Base-by-base conservation (phyloP, 2,329 filamentous ascomycete species). In the Cercospora beticola region DNA sequence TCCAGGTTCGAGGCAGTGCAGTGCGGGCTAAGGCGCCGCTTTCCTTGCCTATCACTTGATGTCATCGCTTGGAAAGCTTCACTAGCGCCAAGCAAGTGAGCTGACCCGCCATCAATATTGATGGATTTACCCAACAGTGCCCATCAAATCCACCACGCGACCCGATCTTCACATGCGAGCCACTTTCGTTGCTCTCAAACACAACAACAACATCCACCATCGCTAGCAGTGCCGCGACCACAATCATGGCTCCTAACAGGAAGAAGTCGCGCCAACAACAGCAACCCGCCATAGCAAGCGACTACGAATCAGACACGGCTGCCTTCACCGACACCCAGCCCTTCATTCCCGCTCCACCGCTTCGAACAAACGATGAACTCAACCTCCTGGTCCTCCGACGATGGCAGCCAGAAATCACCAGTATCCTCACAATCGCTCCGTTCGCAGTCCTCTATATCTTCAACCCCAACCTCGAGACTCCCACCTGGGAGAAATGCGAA, bases 391-490 rank as follows among this genome's bases (percentile, higher is more conserved):
- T 97, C 46, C 86, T 98, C 40, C 89, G 87, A 68, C 91, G 93
- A 73, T 92, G 97, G 82, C 87, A 92, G 68, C 91, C 93, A 33
- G 86, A 87, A 67, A 88, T 97, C 72, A 84, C 84, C 68, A 83
- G 85, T 63, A 93, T 97, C 77, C 84, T 93, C 71, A 90, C 91
- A 71, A 90, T 95, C 73, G 93, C 93, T 5, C 90, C 92, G 33
- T 97, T 94, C 76, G 91, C 92, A 28, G 92, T 95, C 40, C 86
- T 97, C 73, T 98, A 97, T 83, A 87, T 86, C 59, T 95, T 96
- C 82, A 87, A 86, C 70, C 84, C 87, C 58, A 81, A 84, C 4
- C 85, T 88, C 2, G 83, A 86, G 63, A 23, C 49, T 28, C 49
- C 49, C 7, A 82, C 84, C 68, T 98, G 95, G 95, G 91, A 95